phyloP scores from a whole-genome alignment of 495 filamentous ascomycete genomes.

The Baudoinia panamericana region DNA sequence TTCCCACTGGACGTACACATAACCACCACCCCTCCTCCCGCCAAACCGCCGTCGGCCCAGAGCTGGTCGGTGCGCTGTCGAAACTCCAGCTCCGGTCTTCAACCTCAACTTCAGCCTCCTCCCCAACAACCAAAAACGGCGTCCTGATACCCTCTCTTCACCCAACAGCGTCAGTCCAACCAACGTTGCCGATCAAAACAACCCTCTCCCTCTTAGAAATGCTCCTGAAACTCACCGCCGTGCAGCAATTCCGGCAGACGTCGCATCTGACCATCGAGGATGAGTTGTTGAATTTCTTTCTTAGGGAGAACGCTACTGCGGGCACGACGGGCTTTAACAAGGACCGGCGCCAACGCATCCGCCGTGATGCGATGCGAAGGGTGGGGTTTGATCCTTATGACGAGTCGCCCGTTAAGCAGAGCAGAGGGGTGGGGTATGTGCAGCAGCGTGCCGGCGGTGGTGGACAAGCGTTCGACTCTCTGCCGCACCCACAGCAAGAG shows the following conservation, averaged over 20 bases:
- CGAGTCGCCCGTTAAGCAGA: conserved; percentile 54
- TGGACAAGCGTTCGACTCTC: neutral
- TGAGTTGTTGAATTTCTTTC: conserved; percentile 86
- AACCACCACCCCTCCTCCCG: no score
- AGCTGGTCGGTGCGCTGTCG: conserved; percentile 25
- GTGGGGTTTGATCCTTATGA: conserved; percentile 90
- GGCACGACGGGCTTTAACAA: conserved; percentile 59
- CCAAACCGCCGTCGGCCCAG: conserved; percentile 30
- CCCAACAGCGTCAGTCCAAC: no score
- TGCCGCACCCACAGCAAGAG: neutral
- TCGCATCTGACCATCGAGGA: conserved; percentile 91
- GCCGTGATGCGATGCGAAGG: conserved; percentile 55
- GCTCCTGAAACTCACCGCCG: conserved; percentile 74
- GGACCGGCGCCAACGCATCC: conserved; percentile 54
- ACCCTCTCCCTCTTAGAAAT: conserved; percentile 90
- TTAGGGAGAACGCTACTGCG: conserved; percentile 64
- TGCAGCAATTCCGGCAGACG: conserved; percentile 95
- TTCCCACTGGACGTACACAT: conserved; percentile 24
- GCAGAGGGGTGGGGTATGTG: conserved; percentile 54
- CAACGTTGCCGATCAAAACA: conserved; percentile 55
- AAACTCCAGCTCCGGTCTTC: conserved; percentile 29
- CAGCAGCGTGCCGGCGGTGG: neutral
- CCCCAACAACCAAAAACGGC: conserved; percentile 13
- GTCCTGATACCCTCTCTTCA: conserved; percentile 31
- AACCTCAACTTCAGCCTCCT: conserved; percentile 24